Conservation (phyloP, 108 stramenopile species). For the Pseudonitzschia multiseries region DNA sequence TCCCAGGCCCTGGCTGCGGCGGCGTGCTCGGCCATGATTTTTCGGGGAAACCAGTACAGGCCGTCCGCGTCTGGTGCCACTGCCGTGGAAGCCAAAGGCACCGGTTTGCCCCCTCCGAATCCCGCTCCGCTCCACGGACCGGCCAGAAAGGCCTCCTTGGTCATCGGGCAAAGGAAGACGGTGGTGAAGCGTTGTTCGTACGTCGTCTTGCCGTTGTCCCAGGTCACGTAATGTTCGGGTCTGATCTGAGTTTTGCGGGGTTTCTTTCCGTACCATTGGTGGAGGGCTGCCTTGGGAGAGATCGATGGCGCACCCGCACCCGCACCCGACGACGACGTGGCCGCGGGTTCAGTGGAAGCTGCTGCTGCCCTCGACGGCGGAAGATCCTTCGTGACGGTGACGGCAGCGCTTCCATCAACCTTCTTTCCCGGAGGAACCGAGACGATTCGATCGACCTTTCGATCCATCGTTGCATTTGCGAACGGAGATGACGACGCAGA, state of each 20-base stretch:
- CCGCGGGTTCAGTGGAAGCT: neutral
- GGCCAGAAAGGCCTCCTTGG: conserved; percentile 25
- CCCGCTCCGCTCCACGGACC: neutral
- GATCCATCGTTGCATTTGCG: neutral
- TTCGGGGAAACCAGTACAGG: conserved; percentile 25
- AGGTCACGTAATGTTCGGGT: conserved; percentile 34
- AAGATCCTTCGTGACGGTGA: no score
- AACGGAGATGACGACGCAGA: neutral
- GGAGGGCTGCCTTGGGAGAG: conserved; percentile 32
- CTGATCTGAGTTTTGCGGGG: conserved; percentile 20
- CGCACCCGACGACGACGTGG: neutral
- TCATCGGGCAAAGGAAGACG: conserved; percentile 23
- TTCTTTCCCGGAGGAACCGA: neutral
- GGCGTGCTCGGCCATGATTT: conserved; percentile 46
- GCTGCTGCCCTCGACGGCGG: neutral
- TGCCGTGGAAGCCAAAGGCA: neutral
- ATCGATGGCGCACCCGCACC: neutral
- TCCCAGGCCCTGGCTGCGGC: conserved; percentile 51
- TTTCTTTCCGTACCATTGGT: conserved; percentile 30
- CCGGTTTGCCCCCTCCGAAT: neutral
- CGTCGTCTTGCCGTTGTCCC: conserved; percentile 34
- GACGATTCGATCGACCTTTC: neutral
- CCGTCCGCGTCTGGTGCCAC: conserved; percentile 14
- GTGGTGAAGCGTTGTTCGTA: conserved; percentile 29
- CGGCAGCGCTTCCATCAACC: no score